Conservation (phyloP, 768 basidiomycete species). For the Suillus cothurnatus region DNA sequence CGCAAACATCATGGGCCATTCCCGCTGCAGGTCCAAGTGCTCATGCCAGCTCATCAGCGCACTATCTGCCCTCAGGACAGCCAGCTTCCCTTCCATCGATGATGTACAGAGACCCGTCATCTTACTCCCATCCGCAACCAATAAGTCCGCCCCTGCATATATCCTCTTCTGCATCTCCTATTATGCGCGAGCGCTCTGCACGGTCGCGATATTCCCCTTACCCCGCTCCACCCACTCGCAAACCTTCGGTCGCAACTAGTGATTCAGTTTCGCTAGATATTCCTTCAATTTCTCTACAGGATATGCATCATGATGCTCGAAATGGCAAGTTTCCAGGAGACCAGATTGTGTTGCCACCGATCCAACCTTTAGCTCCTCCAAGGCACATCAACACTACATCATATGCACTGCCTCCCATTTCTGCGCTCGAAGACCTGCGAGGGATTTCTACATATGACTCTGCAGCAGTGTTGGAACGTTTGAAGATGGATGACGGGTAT, state of each 20-base stretch:
- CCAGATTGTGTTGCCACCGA: conserved; percentile 43
- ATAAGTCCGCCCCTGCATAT: conserved; percentile 34
- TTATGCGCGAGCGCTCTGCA: conserved; percentile 25
- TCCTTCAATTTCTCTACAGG: conserved; percentile 37
- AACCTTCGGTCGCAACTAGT: conserved; percentile 23
- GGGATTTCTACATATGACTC: conserved; percentile 56
- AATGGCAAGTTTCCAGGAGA: conserved; percentile 33
- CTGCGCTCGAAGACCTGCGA: conserved; percentile 64
- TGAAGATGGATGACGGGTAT: conserved; percentile 56
- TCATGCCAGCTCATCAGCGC: conserved; percentile 19
- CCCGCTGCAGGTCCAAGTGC: conserved; percentile 31
- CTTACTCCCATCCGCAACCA: conserved; percentile 34
- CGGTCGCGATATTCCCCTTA: conserved; percentile 49
- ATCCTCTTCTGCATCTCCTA: conserved; percentile 28
- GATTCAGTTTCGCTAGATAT: conserved; percentile 37
- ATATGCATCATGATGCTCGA: conserved; percentile 30
- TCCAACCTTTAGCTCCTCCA: conserved; percentile 37
- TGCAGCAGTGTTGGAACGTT: conserved; percentile 63
- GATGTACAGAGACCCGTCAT: conserved; percentile 22
- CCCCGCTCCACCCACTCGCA: conserved; percentile 35
- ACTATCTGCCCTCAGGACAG: conserved; percentile 29
- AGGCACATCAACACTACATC: conserved; percentile 35
- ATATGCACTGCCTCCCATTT: conserved; percentile 69
- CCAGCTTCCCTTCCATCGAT: conserved; percentile 22
- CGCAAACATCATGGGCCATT: conserved; percentile 50